These are phyloP conservation scores for Penicillium antarcticum DNA, from an alignment of 495 filamentous ascomycete genomes.

Conservation along the genomic window DNA sequence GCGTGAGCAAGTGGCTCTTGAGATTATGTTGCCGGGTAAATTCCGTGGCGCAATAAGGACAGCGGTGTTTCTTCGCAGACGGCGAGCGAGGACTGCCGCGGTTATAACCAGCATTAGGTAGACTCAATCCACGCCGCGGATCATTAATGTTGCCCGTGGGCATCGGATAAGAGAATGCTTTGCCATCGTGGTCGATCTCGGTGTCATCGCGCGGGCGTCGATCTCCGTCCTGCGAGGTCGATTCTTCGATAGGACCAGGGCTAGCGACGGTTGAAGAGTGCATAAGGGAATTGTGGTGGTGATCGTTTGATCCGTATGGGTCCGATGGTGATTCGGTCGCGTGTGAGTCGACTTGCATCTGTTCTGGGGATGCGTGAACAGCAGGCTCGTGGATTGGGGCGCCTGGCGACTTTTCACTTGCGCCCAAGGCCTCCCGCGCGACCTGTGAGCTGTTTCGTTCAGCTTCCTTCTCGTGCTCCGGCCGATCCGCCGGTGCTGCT, in stretches of 20 bases:
- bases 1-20: conserved; percentile 97
- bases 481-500: conserved; percentile 29
- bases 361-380: conserved; percentile 34
- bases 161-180: conserved; percentile 53
- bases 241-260: conserved; percentile 46
- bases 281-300: conserved; percentile 30
- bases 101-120: conserved; percentile 64
- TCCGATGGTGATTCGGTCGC: conserved; percentile 25
- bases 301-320: conserved; percentile 31
- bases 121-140: conserved; percentile 66
- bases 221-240: conserved; percentile 41
- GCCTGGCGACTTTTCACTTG: conserved; percentile 38
- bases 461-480: conserved; percentile 36
- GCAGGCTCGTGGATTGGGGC: conserved; percentile 23
- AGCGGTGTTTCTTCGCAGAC: conserved; percentile 88
- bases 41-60: conserved; percentile 90
- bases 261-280: conserved; percentile 45
- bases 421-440: conserved; percentile 42
- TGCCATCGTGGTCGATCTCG: conserved; percentile 44
- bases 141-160: conserved; percentile 42
- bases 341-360: conserved; percentile 46
- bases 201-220: conserved; percentile 34
- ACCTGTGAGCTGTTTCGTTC: conserved; percentile 42
- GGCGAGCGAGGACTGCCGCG: conserved; percentile 65
- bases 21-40: conserved; percentile 98